A percentile compares a stretch with the other conserved stretches of the same genome.
These are phyloP conservation scores for Beauveria varroae DNA, from an alignment of 2,329 filamentous ascomycete genomes.

Conservation along the genomic window DNA sequence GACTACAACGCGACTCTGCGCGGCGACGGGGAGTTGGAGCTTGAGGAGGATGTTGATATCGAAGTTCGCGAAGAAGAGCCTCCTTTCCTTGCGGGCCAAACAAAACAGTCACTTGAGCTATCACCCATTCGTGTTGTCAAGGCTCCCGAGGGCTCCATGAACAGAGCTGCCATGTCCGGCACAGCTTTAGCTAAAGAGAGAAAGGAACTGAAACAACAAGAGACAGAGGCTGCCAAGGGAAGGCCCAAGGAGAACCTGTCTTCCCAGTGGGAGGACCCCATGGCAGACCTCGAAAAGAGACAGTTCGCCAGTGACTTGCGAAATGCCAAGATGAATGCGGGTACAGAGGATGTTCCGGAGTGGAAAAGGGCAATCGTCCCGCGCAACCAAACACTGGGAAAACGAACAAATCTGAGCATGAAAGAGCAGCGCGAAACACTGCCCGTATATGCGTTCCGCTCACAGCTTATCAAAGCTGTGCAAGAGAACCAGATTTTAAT, in stretches of 20 bases:
- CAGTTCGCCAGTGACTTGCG: constrained; percentile 86
- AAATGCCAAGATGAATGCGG: constrained; percentile 53
- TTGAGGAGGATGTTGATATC: constrained; percentile 96
- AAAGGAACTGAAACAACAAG: constrained; percentile 80
- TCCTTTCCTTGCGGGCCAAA: constrained; percentile 91
- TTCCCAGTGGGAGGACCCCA: constrained; percentile 93
- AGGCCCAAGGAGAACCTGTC: constrained; percentile 75
- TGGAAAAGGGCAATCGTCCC: constrained; percentile 83
- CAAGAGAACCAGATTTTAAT: constrained; percentile 84
- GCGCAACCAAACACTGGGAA: constrained; percentile 75
- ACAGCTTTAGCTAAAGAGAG: constrained; percentile 83
- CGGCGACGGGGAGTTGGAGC: constrained; percentile 79
- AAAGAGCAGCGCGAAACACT: constrained; percentile 88
- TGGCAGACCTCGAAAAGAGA: constrained; percentile 76
- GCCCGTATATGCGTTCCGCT: constrained; percentile 83
- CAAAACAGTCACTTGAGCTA: constrained; percentile 88
- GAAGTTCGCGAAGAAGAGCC: constrained; percentile 95
- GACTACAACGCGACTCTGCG: constrained; percentile 84
- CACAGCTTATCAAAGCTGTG: constrained; percentile 80
- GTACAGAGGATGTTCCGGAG: constrained; percentile 69
- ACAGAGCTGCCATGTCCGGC: constrained; percentile 90
- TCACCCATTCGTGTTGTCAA: constrained; percentile 96
- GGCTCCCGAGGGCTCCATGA: constrained; percentile 95
- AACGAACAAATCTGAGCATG: constrained; percentile 83
- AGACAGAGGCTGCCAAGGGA: constrained; percentile 69